These are phyloP conservation scores for Euphorbia peplus DNA, from an alignment of 345 rosid genomes.

Conservation along the genomic window DNA sequence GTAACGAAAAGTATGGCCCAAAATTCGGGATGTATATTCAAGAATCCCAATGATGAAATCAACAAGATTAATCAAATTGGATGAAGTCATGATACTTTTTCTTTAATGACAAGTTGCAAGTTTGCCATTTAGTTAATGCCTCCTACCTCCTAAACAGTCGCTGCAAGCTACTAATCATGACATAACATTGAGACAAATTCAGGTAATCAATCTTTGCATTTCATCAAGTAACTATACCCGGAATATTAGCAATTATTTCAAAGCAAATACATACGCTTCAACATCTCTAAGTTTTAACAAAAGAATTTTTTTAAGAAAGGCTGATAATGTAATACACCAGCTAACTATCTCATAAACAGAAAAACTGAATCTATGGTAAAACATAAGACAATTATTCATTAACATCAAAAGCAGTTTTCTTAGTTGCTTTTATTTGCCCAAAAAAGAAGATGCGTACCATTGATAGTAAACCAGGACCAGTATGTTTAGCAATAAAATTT, in stretches of 20 bases:
- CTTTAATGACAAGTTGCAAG: too few relatives aligned
- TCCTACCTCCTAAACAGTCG: not conserved
- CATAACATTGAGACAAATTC: too few relatives aligned
- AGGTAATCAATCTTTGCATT: not conserved
- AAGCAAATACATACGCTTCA: not conserved
- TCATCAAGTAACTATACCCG: not conserved
- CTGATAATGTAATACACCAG: not conserved
- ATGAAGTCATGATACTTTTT: too few relatives aligned
- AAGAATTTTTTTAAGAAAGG: not conserved
- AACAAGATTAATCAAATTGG: too few relatives aligned
- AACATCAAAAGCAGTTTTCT: not conserved
- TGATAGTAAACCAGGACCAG: constrained; percentile 92
- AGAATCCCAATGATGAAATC: too few relatives aligned
- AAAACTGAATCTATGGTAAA: not conserved
- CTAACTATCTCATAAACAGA: not conserved
- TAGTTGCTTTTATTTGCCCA: not conserved
- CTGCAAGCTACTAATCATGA: not conserved
- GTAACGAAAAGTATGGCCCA: too few relatives aligned
- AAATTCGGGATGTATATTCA: too few relatives aligned
- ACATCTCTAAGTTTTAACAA: not conserved
- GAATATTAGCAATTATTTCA: not conserved
- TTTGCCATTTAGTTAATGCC: not conserved
- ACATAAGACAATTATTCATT: not conserved
- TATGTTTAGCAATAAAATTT: constrained; percentile 84
- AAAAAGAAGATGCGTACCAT: constrained; percentile 49